Percentiles rank a stretch among this genome's conserved stretches.
These are phyloP conservation scores for Selaginella tamariscina DNA, from an alignment of 75 land plant species.

Conservation along the genomic window DNA sequence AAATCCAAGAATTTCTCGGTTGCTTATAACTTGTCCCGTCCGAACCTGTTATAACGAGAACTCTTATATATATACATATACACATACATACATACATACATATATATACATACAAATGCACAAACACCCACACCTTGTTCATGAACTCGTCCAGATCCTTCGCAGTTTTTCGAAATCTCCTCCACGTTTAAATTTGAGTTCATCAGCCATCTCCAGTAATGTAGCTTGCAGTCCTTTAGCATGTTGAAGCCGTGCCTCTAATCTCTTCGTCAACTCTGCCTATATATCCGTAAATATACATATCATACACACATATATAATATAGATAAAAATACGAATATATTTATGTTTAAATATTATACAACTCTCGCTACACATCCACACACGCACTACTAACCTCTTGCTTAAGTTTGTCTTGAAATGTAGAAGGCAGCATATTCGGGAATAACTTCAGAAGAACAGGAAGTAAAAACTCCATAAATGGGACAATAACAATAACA, in stretches of 20 bases:
- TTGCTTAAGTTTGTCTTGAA: background rate
- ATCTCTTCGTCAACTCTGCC: conserved; percentile 70
- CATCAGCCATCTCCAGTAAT: conserved; percentile 93
- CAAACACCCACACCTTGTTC: conserved; percentile 35
- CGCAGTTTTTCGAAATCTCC: conserved; percentile 82
- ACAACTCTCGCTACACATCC: background rate
- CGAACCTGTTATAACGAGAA: conserved; percentile 42
- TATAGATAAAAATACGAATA: too few relatives aligned
- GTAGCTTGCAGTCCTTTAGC: conserved; percentile 95
- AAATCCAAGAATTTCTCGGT: conserved; percentile 85
- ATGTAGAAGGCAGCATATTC: background rate
- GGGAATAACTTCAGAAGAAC: background rate
- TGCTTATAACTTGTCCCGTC: conserved; percentile 57
- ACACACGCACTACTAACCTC: conserved; percentile 2
- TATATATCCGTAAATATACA: conserved; percentile 10
- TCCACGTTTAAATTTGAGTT: conserved; percentile 61
- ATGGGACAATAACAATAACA: background rate
- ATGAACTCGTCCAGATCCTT: conserved; percentile 85
- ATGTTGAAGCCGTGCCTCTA: conserved; percentile 84
- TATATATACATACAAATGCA: background rate
- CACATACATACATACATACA: too few relatives aligned
- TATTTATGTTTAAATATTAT: too few relatives aligned
- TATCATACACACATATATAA: background rate
- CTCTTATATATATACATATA: background rate
- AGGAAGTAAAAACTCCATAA: background rate